Evolutionary conservation across 257 asterid genomes (phyloP), one percentile per base, ranked within the genome.

Genomic region (Solanum pinnatisectum): DNA sequence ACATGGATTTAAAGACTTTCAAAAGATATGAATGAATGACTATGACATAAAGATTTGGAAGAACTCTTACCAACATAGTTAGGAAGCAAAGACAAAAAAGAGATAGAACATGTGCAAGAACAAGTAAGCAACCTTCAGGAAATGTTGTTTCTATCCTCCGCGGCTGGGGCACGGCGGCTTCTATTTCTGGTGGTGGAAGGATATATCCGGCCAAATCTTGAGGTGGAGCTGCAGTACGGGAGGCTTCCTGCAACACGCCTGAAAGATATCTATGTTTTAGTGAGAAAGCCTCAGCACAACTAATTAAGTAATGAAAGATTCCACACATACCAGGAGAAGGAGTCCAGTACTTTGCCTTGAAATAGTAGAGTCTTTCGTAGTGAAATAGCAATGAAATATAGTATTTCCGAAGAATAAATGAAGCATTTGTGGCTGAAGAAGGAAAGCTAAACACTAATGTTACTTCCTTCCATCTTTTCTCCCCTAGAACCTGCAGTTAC

Each of bases 371-470:
- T 87, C 95, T 98, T 81, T 96, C 99, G 46, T 94, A 97, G 91
- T 97, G 99, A 77, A 92, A 91, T 37, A 97, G 95, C 91, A 97
- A 88, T 1, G 98, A 93, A 49, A 92, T 70, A 59, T 95, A 97
- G 46, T 96, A 95, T 90, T 97, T 97, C 85, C 99, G 94, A 32
- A 97, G 96, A 87, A 97, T 90, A 30, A 92, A 97, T 11, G 99
- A 96, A 44, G 99, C 98, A 44, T 97, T 97, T 32, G 99, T 97
- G 3, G 99, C 99, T 3, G 99, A 94, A 10, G 96, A 89, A 7
- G 98, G 98, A 84, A 97, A 97, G 88, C 88, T 91, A 90, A 97
- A 97, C 88, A 87, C 93, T 7, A 92, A 86, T 4, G 96, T 94
- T 33, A 96, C 93, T 65, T 97, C 98, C 90, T 92, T 96, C 99